Percentiles rank a stretch among this genome's conserved stretches.
phyloP scores from a whole-genome alignment of 495 filamentous ascomycete species.

The Penicillium canariense region DNA sequence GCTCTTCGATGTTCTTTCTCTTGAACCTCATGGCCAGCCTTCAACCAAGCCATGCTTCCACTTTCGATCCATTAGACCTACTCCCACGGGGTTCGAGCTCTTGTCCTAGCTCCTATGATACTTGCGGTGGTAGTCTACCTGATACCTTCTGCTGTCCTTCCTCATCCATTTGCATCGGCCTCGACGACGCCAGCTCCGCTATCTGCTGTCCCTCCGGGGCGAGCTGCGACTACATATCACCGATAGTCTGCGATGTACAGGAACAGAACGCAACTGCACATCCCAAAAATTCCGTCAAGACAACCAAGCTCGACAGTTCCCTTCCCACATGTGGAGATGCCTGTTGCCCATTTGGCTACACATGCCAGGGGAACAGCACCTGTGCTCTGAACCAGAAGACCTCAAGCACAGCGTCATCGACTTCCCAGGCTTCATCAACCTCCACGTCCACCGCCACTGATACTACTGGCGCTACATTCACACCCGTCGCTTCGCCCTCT shows the following conservation, averaged over 20 bases:
- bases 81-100: slow-evolving; percentile 32
- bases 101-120: slow-evolving; percentile 47
- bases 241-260: slow-evolving; percentile 68
- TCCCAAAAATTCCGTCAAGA: slow-evolving; percentile 65
- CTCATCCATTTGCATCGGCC: slow-evolving; percentile 57
- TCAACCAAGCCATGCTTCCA: slow-evolving; percentile 26
- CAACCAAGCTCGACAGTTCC: slow-evolving; percentile 56
- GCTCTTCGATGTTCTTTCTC: slow-evolving; percentile 25
- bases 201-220: slow-evolving; percentile 72
- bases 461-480: slow-evolving; percentile 21
- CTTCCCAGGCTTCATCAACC: slow-evolving; percentile 21
- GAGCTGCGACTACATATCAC: slow-evolving; percentile 62
- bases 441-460: slow-evolving; percentile 28
- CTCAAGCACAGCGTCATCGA: slow-evolving; percentile 14
- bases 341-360: slow-evolving; percentile 80
- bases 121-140: slow-evolving; percentile 60
- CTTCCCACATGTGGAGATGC: slow-evolving; percentile 56
- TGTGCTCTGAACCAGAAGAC: slow-evolving; percentile 41
- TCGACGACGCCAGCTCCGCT: slow-evolving; percentile 65
- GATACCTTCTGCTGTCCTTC: slow-evolving; percentile 73
- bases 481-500: slow-evolving; percentile 18
- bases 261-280: slow-evolving; percentile 61
- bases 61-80: slow-evolving; percentile 28
- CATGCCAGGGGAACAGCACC: slow-evolving; percentile 52
- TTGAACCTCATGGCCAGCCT: slow-evolving; percentile 24